Percentiles rank a stretch among this genome's conserved stretches.
phyloP scores from a whole-genome alignment of 2,329 filamentous ascomycete species.

The Blastomyces gilchristii region DNA sequence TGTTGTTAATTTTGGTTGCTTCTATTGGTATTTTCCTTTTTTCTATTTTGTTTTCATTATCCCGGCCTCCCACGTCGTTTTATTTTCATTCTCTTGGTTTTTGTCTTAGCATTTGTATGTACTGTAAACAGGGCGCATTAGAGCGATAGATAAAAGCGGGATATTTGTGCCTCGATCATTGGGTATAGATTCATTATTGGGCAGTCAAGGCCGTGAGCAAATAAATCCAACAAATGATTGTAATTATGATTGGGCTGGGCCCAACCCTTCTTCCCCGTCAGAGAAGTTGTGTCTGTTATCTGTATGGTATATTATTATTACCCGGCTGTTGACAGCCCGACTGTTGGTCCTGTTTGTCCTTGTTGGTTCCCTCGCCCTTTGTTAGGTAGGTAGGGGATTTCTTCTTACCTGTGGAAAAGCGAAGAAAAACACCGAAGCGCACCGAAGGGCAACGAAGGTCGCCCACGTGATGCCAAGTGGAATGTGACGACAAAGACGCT shows the following conservation, averaged over 20 bases:
- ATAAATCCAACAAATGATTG: background rate
- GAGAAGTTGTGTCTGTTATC: background rate
- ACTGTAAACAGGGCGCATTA: background rate
- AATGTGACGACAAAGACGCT: constrained; percentile 14
- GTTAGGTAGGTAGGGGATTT: too few relatives aligned
- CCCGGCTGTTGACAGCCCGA: background rate
- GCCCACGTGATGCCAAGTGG: constrained; percentile 19
- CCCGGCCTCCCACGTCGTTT: background rate
- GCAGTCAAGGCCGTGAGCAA: background rate
- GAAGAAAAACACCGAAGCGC: constrained; percentile 5
- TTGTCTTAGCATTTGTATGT: constrained; percentile 8
- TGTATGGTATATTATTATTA: background rate
- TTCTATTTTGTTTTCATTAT: constrained; percentile 7
- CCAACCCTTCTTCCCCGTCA: background rate
- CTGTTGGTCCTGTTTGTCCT: too few relatives aligned
- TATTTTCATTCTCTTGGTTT: background rate
- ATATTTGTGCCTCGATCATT: background rate
- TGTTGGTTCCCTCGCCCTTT: too few relatives aligned
- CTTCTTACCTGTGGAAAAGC: background rate
- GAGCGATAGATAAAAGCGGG: background rate
- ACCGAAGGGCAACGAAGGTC: constrained; percentile 16
- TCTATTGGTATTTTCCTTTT: constrained; percentile 3
- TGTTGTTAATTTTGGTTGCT: background rate
- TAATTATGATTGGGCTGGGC: background rate
- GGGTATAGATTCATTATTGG: background rate